Conservation (phyloP, 2,329 filamentous ascomycete species). For the Talaromyces sp. region DNA sequence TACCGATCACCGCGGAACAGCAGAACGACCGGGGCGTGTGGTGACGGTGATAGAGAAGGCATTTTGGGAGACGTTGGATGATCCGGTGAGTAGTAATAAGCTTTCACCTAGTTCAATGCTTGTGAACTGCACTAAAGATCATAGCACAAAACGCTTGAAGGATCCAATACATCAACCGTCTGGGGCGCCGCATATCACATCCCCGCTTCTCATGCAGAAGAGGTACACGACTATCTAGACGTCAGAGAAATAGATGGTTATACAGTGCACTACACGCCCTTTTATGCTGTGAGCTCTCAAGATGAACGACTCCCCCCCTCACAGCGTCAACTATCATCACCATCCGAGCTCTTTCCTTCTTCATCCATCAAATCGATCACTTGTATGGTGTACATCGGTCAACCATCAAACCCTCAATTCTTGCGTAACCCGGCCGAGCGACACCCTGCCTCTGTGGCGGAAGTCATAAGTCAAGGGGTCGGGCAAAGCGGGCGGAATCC, state of each 20-base stretch:
- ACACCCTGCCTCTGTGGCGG: slow-evolving; percentile 70
- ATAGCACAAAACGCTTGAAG: slow-evolving; percentile 36
- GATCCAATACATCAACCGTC: slow-evolving; percentile 51
- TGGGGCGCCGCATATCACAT: slow-evolving; percentile 96
- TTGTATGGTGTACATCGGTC: slow-evolving; percentile 87
- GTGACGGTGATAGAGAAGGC: slow-evolving; percentile 83
- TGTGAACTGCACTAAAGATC: neutral
- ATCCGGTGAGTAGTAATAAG: slow-evolving; percentile 54
- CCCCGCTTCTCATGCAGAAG: slow-evolving; percentile 63
- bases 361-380: slow-evolving; percentile 37
- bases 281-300: slow-evolving; percentile 57
- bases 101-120: neutral
- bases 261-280: slow-evolving; percentile 84
- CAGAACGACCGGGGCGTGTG: slow-evolving; percentile 80
- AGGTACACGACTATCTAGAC: slow-evolving; percentile 86
- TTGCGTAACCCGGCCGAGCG: slow-evolving; percentile 55
- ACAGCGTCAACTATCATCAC: slow-evolving; percentile 5
- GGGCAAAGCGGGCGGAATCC: slow-evolving; percentile 86
- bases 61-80: slow-evolving; percentile 73
- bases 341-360: neutral
- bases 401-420: slow-evolving; percentile 90
- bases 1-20: slow-evolving; percentile 91
- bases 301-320: slow-evolving; percentile 1
- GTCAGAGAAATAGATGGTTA: slow-evolving; percentile 98
- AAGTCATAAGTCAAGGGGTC: slow-evolving; percentile 70